phyloP scores from a whole-genome alignment of 2,329 filamentous ascomycete genomes.

The Xylaria sp. region DNA sequence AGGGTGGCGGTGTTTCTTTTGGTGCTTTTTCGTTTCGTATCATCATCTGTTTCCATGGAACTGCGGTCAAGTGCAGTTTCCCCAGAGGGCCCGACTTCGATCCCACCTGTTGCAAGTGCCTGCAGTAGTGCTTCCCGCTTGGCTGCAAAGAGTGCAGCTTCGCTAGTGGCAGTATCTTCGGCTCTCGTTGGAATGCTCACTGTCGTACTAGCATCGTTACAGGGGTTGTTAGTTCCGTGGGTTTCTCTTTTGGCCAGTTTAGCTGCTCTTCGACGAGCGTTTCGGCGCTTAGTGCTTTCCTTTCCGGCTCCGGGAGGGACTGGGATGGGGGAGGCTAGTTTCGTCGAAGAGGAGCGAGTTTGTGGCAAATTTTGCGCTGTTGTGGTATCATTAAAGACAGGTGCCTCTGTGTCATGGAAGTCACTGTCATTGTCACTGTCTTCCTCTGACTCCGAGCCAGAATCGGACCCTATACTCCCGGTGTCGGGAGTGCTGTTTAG shows the following conservation, averaged over 20 bases:
- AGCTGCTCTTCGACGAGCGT: conserved; percentile 59
- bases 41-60: conserved; percentile 6
- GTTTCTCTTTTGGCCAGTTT: conserved; percentile 49
- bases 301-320: conserved; percentile 54
- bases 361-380: background rate
- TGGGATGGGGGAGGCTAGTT: conserved; percentile 14
- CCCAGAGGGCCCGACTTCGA: conserved; percentile 56
- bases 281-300: conserved; percentile 62
- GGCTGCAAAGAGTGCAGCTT: conserved; percentile 60
- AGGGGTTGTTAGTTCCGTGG: conserved; percentile 27
- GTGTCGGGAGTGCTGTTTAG: conserved; percentile 22
- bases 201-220: background rate
- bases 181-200: conserved; percentile 6
- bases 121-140: conserved; percentile 63
- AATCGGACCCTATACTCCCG: conserved; percentile 6
- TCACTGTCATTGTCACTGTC: background rate
- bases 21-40: conserved; percentile 44
- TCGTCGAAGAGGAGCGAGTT: background rate
- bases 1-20: conserved; percentile 12
- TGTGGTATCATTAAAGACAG: background rate
- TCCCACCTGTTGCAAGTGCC: conserved; percentile 62
- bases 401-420: background rate
- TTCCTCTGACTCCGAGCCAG: conserved; percentile 28
- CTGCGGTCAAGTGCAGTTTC: conserved; percentile 28
- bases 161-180: conserved; percentile 39